Evolutionary conservation across 1,139 yeast genomes (phyloP), one percentile per base, ranked within the genome.

Genomic region (Zygotorulaspora mrakii): DNA sequence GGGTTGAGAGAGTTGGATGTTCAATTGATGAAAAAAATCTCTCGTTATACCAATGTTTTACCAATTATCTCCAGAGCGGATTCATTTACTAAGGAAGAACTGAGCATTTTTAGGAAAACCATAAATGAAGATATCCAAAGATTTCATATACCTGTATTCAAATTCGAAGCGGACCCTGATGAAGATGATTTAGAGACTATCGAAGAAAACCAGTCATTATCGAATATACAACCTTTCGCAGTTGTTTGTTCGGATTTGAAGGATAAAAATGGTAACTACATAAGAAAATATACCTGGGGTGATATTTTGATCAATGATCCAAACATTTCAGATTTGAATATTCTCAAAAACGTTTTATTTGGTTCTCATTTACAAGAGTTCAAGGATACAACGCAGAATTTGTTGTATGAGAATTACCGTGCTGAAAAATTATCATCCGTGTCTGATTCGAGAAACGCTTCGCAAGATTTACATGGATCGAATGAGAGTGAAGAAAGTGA

Each of bases 271-370:
- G 85, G 85, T 10, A 72, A 77, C 42, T 74, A 76, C 49, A 80
- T 78, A 5, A 76, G 94, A 66, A 71, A 73, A 54, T 82, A 82
- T 55, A 88, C 89, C 21, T 83, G 94, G 94, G 91, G 91, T 12
- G 59, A 72, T 30, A 74, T 82, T 27, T 33, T 44, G 5, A 54
- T 60, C 25, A 73, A 76, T 53, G 79, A 79, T 52, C 76, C 80
- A 32, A 72, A 71, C 34, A 68, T 73, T 46, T 76, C 83, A 42
- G 91, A 83, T 57, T 76, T 83, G 55, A 62, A 76, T 7, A 65
- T 76, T 12, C 67, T 83, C 58, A 81, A 79, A 53, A 77, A 79
- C 40, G 87, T 83, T 1, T 61, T 83, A 28, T 74, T 83, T 54
- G 86, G 88, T 26, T 74, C 87, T 7, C 91, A 83, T 57, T 69